Evolutionary conservation across 1,139 yeast genomes (phyloP).

Genomic region (Chernovozyma aurita): DNA sequence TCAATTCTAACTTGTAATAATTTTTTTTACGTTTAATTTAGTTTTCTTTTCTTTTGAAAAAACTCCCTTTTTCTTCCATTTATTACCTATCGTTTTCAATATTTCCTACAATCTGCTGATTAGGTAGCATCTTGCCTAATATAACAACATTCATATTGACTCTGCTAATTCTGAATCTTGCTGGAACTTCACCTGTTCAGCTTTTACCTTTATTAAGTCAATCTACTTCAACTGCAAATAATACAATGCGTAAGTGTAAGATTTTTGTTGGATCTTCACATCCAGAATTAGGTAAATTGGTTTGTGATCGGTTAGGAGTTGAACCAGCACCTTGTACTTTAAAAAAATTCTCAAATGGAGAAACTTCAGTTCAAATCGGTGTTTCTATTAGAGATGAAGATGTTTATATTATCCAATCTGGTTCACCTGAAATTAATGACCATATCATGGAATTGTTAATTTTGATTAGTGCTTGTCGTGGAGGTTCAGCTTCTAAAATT

Average conservation of each 20-base stretch:
- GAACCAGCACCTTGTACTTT: slow-evolving; percentile 93
- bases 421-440: slow-evolving; percentile 85
- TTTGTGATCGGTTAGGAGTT: slow-evolving; percentile 87
- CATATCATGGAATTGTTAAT: slow-evolving; percentile 95
- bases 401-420: slow-evolving; percentile 92
- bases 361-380: slow-evolving; percentile 94
- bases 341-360: slow-evolving; percentile 93
- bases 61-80: background rate
- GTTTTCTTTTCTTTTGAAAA: background rate
- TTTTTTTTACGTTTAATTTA: too few relatives aligned
- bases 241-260: slow-evolving; percentile 86
- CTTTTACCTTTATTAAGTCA: background rate
- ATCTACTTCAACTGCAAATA: background rate
- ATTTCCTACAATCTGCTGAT: background rate
- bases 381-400: slow-evolving; percentile 94
- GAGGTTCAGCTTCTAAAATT: slow-evolving; percentile 94
- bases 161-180: background rate
- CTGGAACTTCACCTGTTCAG: background rate
- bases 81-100: background rate
- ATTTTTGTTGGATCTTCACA: slow-evolving; percentile 96
- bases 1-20: background rate
- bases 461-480: slow-evolving; percentile 90
- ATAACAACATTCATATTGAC: background rate
- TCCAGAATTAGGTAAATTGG: slow-evolving; percentile 86
- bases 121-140: background rate